These are phyloP conservation scores for Balamuthia mandrillaris DNA, from an alignment of 208 protist species.

Conservation along the genomic window DNA sequence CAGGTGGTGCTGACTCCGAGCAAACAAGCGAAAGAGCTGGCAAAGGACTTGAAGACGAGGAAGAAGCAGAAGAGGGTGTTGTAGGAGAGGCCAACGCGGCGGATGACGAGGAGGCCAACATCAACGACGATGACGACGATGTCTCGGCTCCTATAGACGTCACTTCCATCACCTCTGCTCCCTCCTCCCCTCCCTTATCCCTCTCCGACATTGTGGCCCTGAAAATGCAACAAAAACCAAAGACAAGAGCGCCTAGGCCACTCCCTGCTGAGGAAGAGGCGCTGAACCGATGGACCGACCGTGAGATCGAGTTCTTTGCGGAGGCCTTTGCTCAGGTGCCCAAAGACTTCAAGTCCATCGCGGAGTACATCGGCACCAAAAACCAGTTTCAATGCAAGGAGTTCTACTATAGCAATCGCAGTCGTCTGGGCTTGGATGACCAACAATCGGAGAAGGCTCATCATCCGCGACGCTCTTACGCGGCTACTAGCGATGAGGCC, in stretches of 20 bases:
- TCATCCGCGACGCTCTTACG: not conserved
- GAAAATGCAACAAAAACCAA: too few species aligned
- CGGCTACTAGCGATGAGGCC: not conserved
- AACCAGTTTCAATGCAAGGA: constrained; percentile 46
- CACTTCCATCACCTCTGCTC: too few species aligned
- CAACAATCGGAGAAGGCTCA: not conserved
- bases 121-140: too few species aligned
- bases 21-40: not conserved
- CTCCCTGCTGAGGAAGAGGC: constrained; percentile 28
- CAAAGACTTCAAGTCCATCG: constrained; percentile 41
- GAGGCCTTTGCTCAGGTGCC: constrained; percentile 31
- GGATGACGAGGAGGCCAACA: constrained; percentile 4
- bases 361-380: constrained; percentile 39
- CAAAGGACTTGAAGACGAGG: not conserved
- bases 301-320: constrained; percentile 24
- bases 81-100: not conserved
- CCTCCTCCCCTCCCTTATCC: too few species aligned
- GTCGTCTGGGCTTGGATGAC: constrained; percentile 19
- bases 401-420: constrained; percentile 37
- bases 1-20: not conserved
- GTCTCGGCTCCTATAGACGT: too few species aligned
- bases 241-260: too few species aligned
- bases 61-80: not conserved
- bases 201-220: too few species aligned
- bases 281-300: constrained; percentile 9